phyloP scores from a whole-genome alignment of 2,329 filamentous ascomycete species.

The Fusarium chuoi region DNA sequence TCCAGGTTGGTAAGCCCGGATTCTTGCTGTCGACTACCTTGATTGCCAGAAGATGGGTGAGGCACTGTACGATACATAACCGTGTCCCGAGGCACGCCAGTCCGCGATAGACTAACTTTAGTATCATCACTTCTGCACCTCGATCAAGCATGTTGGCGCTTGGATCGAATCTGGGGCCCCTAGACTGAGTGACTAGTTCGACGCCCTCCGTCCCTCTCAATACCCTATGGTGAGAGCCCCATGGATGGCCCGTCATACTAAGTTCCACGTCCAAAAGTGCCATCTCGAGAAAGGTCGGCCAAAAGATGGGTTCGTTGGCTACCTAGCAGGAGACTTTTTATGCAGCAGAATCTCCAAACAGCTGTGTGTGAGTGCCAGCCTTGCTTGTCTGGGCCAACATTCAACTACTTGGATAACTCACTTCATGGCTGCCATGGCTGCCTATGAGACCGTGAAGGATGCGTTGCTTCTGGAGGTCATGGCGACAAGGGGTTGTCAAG shows the following conservation, averaged over 20 bases:
- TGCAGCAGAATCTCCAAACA: constrained; percentile 17
- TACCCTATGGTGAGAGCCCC: constrained; percentile 1
- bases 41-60: neutral
- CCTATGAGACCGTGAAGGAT: neutral
- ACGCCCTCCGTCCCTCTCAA: constrained; percentile 23
- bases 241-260: neutral
- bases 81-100: constrained; percentile 16
- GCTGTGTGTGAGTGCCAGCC: neutral
- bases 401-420: neutral
- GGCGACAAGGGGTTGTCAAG: neutral
- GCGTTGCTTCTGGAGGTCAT: neutral
- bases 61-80: neutral
- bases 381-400: neutral
- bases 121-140: constrained; percentile 30
- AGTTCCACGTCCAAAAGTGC: neutral
- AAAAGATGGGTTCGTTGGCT: neutral
- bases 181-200: constrained; percentile 19
- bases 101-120: constrained; percentile 1
- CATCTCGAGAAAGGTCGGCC: neutral
- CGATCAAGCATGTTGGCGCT: constrained; percentile 26
- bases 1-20: neutral
- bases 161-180: constrained; percentile 3
- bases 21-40: neutral
- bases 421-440: neutral
- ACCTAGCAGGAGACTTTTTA: neutral